These are phyloP conservation scores for Erysimum cheiri DNA, from an alignment of 441 rosid species.

Conservation along the genomic window DNA sequence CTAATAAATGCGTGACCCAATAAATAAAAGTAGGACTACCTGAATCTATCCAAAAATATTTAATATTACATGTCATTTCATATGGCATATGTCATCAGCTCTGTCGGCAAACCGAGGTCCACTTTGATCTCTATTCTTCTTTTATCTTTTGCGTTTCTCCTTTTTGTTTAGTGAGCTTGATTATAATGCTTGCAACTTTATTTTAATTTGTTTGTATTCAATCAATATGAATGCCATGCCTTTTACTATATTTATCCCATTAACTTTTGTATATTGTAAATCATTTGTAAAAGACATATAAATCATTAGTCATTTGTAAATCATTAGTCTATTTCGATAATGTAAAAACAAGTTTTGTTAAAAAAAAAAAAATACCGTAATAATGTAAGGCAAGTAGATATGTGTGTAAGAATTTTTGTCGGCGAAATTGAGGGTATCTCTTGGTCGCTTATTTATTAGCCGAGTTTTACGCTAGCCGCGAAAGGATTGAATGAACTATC, in stretches of 20 bases:
- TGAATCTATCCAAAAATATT: constrained; percentile 41
- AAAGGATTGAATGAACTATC: constrained; percentile 1
- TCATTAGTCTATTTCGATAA: constrained; percentile 8
- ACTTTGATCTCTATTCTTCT: constrained; percentile 29
- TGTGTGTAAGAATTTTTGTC: constrained; percentile 33
- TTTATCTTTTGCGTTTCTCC: constrained; percentile 11
- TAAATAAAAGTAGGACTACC: constrained; percentile 43
- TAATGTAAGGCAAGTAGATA: constrained; percentile 11
- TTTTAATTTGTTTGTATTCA: constrained; percentile 7
- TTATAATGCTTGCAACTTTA: constrained; percentile 25
- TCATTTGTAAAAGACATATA: not conserved
- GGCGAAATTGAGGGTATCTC: constrained; percentile 29
- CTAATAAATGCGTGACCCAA: constrained; percentile 26
- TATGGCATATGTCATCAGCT: constrained; percentile 30
- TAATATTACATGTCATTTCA: constrained; percentile 30
- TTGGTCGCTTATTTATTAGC: constrained; percentile 37
- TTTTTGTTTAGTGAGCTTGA: constrained; percentile 32
- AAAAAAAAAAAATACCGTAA: too few relatives aligned
- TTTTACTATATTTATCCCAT: not conserved
- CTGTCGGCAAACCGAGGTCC: constrained; percentile 46
- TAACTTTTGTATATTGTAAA: not conserved
- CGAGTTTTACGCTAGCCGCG: constrained; percentile 12
- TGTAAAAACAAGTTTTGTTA: not conserved
- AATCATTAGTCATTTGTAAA: too few relatives aligned
- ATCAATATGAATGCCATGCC: not conserved